Conservation (phyloP, 2,329 filamentous ascomycete genomes). For the Paracorniculantispora psalliotae region DNA sequence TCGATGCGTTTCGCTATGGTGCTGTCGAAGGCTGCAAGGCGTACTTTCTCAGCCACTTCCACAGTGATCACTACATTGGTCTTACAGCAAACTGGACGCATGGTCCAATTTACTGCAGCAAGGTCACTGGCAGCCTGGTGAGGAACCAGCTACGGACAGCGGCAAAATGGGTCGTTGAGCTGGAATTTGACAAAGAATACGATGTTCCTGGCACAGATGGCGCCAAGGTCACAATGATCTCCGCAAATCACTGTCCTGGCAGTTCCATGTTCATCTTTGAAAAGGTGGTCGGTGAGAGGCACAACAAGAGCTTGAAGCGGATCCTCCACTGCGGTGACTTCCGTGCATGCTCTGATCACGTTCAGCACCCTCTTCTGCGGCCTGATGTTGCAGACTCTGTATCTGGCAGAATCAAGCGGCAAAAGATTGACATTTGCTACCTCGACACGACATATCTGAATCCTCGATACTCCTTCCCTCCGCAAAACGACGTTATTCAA, state of each 20-base stretch:
- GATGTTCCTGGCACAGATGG: slow-evolving; percentile 80
- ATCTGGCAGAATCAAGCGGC: slow-evolving; percentile 67
- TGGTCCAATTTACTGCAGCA: slow-evolving; percentile 94
- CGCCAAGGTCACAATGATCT: slow-evolving; percentile 87
- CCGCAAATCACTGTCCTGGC: slow-evolving; percentile 93
- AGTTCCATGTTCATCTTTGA: slow-evolving; percentile 93
- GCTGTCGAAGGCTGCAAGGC: slow-evolving; percentile 87
- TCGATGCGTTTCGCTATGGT: slow-evolving; percentile 94
- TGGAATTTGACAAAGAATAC: slow-evolving; percentile 77
- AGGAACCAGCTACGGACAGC: slow-evolving; percentile 81
- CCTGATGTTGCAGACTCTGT: slow-evolving; percentile 68
- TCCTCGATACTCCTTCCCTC: slow-evolving; percentile 90
- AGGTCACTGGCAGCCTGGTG: slow-evolving; percentile 84
- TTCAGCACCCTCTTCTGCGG: slow-evolving; percentile 74
- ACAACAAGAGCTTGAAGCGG: slow-evolving; percentile 60
- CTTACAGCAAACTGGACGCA: slow-evolving; percentile 84
- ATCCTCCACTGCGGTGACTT: slow-evolving; percentile 97
- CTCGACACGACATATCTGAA: slow-evolving; percentile 96
- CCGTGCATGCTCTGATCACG: slow-evolving; percentile 78
- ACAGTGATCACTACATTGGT: slow-evolving; percentile 95
- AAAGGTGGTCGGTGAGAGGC: slow-evolving; percentile 61
- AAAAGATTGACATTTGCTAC: slow-evolving; percentile 92
- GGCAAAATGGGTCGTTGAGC: slow-evolving; percentile 74
- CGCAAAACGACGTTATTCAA: slow-evolving; percentile 78
- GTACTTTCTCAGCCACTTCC: slow-evolving; percentile 96